Conservation (phyloP, 371 early-diverging fungal species). For the Mucor mucedo region DNA sequence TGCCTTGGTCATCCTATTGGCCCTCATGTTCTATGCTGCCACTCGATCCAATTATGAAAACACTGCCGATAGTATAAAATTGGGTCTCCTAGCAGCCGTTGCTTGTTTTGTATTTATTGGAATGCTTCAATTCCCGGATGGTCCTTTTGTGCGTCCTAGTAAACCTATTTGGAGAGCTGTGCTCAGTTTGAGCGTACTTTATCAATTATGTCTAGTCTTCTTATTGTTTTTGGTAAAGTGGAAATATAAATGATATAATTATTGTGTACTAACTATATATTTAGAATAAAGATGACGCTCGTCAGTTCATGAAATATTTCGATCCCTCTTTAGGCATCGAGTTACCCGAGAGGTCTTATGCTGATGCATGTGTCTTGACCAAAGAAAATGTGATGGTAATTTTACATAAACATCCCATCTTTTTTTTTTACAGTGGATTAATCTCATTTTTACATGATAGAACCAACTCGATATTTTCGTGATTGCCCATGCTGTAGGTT, state of each 20-base stretch:
- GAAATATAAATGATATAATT: background rate
- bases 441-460: constrained; percentile 27
- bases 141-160: constrained; percentile 94
- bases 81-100: constrained; percentile 74
- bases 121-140: constrained; percentile 88
- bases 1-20: constrained; percentile 53
- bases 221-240: constrained; percentile 83
- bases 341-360: constrained; percentile 92
- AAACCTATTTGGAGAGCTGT: constrained; percentile 94
- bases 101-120: constrained; percentile 83
- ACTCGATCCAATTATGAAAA: constrained; percentile 56
- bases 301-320: constrained; percentile 76
- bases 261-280: background rate
- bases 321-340: constrained; percentile 82
- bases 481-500: constrained; percentile 92
- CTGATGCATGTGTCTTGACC: constrained; percentile 84
- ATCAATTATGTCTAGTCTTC: constrained; percentile 87
- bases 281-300: constrained; percentile 85
- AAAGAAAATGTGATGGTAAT: constrained; percentile 72
- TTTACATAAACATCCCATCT: background rate
- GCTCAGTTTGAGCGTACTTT: constrained; percentile 81
- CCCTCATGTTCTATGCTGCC: constrained; percentile 62
- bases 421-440: no score
- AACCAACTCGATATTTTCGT: constrained; percentile 94
- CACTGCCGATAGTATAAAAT: constrained; percentile 66